Evolutionary conservation across 2,329 filamentous ascomycete genomes (phyloP), one percentile per base, ranked within the genome.

Genomic region (Xylogone sp.): DNA sequence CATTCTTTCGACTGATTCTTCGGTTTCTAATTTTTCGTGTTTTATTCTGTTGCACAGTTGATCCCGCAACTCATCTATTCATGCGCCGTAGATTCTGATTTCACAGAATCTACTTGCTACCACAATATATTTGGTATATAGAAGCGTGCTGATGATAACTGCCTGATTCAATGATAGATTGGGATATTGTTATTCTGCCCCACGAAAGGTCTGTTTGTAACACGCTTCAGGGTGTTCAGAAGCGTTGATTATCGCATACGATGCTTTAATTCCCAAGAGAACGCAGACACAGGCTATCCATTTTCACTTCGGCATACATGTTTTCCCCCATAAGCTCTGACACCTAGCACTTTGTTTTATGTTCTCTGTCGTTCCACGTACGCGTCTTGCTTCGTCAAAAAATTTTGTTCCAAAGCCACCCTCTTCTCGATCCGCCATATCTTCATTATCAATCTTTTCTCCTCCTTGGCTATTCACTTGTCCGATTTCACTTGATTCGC

Each of bases 401-500:
- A 31, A 31, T 13, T 31, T 31, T 13, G 27, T 31, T 7, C 27
- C 27, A 31, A 31, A 31, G 27, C 13, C 27, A 31, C 27, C 27
- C 7, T 31, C 27, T 31, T 31, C 27, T 31, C 27, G 7, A 31
- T 31, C 27, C 27, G 27, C 13, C 27, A 31, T 31, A 31, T 31
- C 27, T 31, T 31, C 27, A 31, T 13, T 31, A 31, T 31, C 27
- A 31, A 31, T 31, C 27, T 31, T 7, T 31, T 31, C 27, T 31
- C 27, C 27, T 31, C 27, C 27, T 31, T 31, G 27, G 27, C 27
- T 31, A 13, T 31, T 31, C 27, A 8, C 27, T 31, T 31, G 7
- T 31, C 27, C 27, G 27, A 31, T 31, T 31, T 31, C 27, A 31
- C 27, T 31, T 13, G 27, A 31, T 31, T 31, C 27, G 27, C 59